Conservation (phyloP, 2,329 filamentous ascomycete species). For the Aspergillus ochraceoroseus region DNA sequence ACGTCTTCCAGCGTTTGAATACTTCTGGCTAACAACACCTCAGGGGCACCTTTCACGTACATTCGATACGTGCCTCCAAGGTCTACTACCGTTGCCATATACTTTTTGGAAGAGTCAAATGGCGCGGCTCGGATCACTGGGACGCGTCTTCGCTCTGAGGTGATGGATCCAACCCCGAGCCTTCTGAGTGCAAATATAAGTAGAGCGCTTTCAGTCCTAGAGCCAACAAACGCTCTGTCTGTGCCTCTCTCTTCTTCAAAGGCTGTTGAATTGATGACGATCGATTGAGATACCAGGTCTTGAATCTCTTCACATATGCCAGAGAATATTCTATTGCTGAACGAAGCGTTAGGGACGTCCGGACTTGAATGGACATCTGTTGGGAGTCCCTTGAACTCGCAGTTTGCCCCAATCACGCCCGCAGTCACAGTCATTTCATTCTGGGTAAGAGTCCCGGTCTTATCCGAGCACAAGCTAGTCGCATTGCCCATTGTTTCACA, state of each 20-base stretch:
- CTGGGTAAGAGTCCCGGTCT: conserved; percentile 67
- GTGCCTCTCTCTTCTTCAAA: conserved; percentile 57
- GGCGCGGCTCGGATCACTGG: conserved; percentile 59
- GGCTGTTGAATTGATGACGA: conserved; percentile 55
- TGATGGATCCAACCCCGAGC: conserved; percentile 56
- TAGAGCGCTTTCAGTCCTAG: conserved; percentile 65
- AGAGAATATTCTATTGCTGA: too few species aligned
- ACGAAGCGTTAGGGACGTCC: too few species aligned
- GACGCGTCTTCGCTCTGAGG: conserved; percentile 54
- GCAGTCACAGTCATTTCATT: conserved; percentile 71
- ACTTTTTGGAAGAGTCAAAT: too few species aligned
- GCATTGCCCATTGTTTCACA: conserved; percentile 77
- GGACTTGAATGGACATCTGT: conserved; percentile 2
- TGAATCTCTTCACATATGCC: too few species aligned
- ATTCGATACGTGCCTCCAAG: too few species aligned
- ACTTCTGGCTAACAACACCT: too few species aligned
- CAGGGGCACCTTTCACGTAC: too few species aligned
- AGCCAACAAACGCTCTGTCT: conserved; percentile 54
- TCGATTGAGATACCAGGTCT: conserved; percentile 34
- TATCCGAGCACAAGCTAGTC: conserved; percentile 72
- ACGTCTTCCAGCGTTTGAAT: too few species aligned
- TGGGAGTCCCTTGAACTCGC: conserved; percentile 11
- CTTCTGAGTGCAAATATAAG: conserved; percentile 60
- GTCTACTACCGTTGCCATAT: too few species aligned
- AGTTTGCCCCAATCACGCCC: conserved; percentile 57